Base-by-base conservation (phyloP, 148 eudicot species). In the Camellia granthamiana region DNA sequence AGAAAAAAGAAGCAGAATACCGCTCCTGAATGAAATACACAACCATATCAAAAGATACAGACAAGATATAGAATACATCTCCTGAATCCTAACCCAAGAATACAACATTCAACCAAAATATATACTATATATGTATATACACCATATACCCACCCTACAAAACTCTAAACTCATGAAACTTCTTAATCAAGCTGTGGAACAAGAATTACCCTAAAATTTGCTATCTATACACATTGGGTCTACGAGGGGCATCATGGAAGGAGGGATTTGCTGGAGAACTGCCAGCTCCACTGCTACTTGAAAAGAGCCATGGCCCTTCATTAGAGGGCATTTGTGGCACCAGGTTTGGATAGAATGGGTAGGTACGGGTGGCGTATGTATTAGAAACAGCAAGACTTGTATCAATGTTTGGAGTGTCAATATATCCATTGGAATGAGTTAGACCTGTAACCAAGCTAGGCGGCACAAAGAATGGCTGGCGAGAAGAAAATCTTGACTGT, bases 201-300 rank as follows among this genome's bases (percentile, higher is more conserved):
- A 46, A 49, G 3, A 19, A 54, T 15, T 21, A 11, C 44, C 47
- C 54, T 21, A n/a, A 2, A 60, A 38, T 4, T 56, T 58, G 46
- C 54, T 66, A 83, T 81, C 88, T 81, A 74, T 87, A 86, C 84
- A 75, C 64, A 78, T 86, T 44, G 44, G 86, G 86, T 79, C 85
- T 76, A 55, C 68, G 19, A 78, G 83, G 79, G 72, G 82, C 79
- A 69, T 84, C 65, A n/a, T 85, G 77, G n/a, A 67, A 72, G 47
- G 82, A 81, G 38, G 75, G 79, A 72, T 74, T 72, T 46, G 65
- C 18, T 19, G 84, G 83, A 56, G 88, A 85, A 42, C 80, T 54
- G 49, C 85, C 81, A 43, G 58, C n/a, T 61, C 81, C 88, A 5
- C 63, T 76, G 7, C 63, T 76, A 16, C 78, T 69, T 2, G 77